Evolutionary conservation across 2,329 filamentous ascomycete genomes (phyloP).

Genomic region (Sarocladium brachiariae): DNA sequence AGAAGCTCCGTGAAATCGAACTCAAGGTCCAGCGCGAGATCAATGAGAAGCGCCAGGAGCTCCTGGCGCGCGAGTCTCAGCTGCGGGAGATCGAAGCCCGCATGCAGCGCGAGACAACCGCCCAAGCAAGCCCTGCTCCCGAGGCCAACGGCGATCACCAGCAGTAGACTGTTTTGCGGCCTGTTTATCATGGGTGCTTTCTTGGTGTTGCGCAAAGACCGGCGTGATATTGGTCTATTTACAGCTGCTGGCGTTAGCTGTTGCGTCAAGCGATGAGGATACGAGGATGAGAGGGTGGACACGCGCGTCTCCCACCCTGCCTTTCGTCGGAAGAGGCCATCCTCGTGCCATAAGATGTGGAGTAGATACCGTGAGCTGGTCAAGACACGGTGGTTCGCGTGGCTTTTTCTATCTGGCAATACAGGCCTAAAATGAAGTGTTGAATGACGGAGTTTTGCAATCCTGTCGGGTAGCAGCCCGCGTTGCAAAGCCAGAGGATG

Average conservation of each 20-base stretch:
- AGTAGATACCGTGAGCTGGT: neutral
- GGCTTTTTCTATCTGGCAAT: neutral
- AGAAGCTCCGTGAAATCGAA: conserved; percentile 99
- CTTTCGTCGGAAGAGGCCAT: neutral
- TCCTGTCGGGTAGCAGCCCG: neutral
- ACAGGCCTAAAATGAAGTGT: conserved; percentile 8
- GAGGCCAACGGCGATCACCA: conserved; percentile 52
- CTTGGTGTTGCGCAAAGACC: neutral
- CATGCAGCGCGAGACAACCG: conserved; percentile 80
- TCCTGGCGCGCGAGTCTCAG: conserved; percentile 94
- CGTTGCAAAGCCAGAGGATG: neutral
- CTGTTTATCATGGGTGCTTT: neutral
- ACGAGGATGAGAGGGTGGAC: neutral
- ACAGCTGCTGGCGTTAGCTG: conserved; percentile 42
- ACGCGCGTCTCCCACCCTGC: neutral
- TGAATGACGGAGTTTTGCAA: conserved; percentile 8
- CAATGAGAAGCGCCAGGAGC: conserved; percentile 98
- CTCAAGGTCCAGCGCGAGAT: conserved; percentile 99
- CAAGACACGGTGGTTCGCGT: neutral
- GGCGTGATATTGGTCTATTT: conserved; percentile 31
- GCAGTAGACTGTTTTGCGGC: conserved; percentile 25
- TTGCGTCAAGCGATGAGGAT: conserved; percentile 3
- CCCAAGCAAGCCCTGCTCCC: conserved; percentile 31
- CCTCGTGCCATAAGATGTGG: neutral
- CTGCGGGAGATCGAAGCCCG: conserved; percentile 97